These are phyloP conservation scores for Lepidium africanum DNA, from an alignment of 345 rosid species.

Conservation along the genomic window DNA sequence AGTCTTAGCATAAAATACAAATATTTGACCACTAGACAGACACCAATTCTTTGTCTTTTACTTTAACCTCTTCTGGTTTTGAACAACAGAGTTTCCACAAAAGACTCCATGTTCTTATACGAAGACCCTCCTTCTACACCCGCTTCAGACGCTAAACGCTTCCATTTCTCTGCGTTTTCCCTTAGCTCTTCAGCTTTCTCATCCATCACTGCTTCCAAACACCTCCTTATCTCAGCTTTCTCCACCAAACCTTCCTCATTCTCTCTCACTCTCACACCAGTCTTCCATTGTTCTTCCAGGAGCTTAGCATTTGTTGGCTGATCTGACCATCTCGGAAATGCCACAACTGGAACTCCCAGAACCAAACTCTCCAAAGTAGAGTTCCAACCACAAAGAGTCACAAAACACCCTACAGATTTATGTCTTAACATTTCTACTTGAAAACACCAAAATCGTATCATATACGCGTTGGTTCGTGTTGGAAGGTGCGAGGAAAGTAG, in stretches of 20 bases:
- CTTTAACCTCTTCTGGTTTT: not conserved
- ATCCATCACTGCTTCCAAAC: constrained; percentile 50
- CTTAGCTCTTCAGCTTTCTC: constrained; percentile 33
- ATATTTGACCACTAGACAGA: not conserved
- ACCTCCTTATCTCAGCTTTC: constrained; percentile 46
- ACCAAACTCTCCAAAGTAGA: constrained; percentile 55
- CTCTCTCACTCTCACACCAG: constrained; percentile 40
- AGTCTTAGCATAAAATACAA: not conserved
- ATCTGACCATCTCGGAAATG: constrained; percentile 65
- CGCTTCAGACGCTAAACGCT: constrained; percentile 41
- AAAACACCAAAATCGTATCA: constrained; percentile 35
- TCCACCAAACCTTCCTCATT: constrained; percentile 43
- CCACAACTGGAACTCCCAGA: constrained; percentile 56
- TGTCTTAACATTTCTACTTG: constrained; percentile 56
- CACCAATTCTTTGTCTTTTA: constrained; percentile 4
- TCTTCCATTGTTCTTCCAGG: constrained; percentile 45
- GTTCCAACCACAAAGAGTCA: constrained; percentile 78
- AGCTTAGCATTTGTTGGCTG: constrained; percentile 52
- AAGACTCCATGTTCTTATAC: constrained; percentile 38
- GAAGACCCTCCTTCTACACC: constrained; percentile 45
- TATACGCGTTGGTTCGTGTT: not conserved
- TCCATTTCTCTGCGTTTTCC: constrained; percentile 46
- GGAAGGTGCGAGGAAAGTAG: constrained; percentile 40
- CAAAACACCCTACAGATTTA: constrained; percentile 46
- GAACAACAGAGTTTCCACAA: too few species aligned